Evolutionary conservation across 2,329 filamentous ascomycete genomes (phyloP), one percentile per base, ranked within the genome.

Genomic region (Penicillium sp.): DNA sequence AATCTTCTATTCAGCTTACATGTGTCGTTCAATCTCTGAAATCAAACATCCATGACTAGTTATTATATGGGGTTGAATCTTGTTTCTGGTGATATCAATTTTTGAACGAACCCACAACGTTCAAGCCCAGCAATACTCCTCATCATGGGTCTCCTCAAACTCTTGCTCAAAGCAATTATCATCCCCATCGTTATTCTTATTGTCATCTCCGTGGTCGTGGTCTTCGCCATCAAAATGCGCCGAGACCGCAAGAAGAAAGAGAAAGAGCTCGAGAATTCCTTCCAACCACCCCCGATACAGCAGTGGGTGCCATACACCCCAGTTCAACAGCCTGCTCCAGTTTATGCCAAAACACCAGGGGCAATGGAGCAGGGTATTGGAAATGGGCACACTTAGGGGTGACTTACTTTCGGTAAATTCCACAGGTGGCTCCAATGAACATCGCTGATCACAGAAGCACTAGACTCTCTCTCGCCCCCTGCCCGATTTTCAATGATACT

Each of bases 81-180:
- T 27, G 24, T 27, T 27, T 27, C 8, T 6, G 24, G 24, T 27
- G 24, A 5, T 8, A 6, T 8, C 24, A 27, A 5, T 27, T 27
- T 27, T 27, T 27, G 5, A 27, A 6, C 31, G 22, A 22, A 22
- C 5, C 11, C 9, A 14, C 36, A 27, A 3, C 13, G 5, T 27
- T 27, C 5, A 27, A 27, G 5, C 5, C 5, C n/a, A 8, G 11
- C 36, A 34, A 5, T 9, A 7, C n/a, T 40, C 18, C 5, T 31
- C 45, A 53, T 8, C 11, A 64, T 64, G 61, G 60, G 60, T 9
- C 51, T 63, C 36, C 3, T 61, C 13, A 63, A 57, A 39, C n/a
- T 63, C 11, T 46, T 64, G 8, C 58, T 63, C 41, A 64, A 64
- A 53, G 60, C 49, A 2, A 61, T 64, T 32, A 16, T 64, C 34